Evolutionary conservation across 1,139 yeast genomes (phyloP).

Genomic region (Kurtzmaniella quercitrusa): DNA sequence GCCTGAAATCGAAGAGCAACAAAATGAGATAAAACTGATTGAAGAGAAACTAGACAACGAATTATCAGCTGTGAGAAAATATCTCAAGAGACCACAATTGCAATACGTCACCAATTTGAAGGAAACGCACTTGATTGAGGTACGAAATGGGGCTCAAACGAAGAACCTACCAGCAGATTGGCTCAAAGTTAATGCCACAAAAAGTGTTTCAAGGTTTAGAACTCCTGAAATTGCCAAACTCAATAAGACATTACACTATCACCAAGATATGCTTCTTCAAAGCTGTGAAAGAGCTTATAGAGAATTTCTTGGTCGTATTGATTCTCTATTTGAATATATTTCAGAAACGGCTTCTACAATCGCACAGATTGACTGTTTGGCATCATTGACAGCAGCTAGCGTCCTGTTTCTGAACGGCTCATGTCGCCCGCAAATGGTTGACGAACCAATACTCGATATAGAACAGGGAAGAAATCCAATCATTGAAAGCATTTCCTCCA

Average conservation of each 20-base stretch:
- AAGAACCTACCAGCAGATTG: slow-evolving; percentile 66
- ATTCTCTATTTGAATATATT: slow-evolving; percentile 47
- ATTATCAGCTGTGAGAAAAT: slow-evolving; percentile 37
- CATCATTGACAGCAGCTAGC: slow-evolving; percentile 67
- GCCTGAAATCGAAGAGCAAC: slow-evolving; percentile 36
- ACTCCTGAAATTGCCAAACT: slow-evolving; percentile 54
- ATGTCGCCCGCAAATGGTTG: slow-evolving; percentile 52
- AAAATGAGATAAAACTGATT: slow-evolving; percentile 39
- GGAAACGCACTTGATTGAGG: slow-evolving; percentile 71
- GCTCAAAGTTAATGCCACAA: slow-evolving; percentile 73
- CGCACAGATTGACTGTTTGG: slow-evolving; percentile 67
- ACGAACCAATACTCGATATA: slow-evolving; percentile 49
- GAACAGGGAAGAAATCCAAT: slow-evolving; percentile 75
- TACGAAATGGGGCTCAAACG: slow-evolving; percentile 53
- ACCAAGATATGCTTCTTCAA: slow-evolving; percentile 53
- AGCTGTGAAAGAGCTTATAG: slow-evolving; percentile 56
- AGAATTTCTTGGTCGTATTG: slow-evolving; percentile 44
- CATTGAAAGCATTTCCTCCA: slow-evolving; percentile 48
- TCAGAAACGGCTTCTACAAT: slow-evolving; percentile 48
- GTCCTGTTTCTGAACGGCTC: slow-evolving; percentile 40
- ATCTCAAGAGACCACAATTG: slow-evolving; percentile 56
- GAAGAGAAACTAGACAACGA: slow-evolving; percentile 48
- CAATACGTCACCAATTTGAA: slow-evolving; percentile 54
- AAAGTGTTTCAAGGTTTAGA: slow-evolving; percentile 66
- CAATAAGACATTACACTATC: slow-evolving; percentile 54